Conservation (phyloP, 1,139 yeast species). For the Debaryomyces fabryi region DNA sequence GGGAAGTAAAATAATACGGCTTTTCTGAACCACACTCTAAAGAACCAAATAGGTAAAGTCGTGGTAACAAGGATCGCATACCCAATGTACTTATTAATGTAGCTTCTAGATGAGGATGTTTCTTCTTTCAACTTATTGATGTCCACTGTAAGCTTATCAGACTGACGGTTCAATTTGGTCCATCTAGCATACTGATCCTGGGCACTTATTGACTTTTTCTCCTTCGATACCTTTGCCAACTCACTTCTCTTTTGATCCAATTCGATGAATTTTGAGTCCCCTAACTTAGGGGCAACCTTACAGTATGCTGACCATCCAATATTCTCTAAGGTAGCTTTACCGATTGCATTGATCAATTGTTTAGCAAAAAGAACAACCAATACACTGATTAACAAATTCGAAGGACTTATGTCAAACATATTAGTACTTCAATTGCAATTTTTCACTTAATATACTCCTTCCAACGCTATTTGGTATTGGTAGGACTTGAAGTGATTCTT, state of each 20-base stretch:
- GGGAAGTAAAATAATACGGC: slow-evolving; percentile 65
- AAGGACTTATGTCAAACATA: slow-evolving; percentile 36
- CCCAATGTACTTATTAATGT: slow-evolving; percentile 36
- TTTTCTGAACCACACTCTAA: slow-evolving; percentile 61
- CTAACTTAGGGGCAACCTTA: slow-evolving; percentile 34
- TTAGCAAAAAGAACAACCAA: slow-evolving; percentile 36
- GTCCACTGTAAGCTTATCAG: slow-evolving; percentile 59
- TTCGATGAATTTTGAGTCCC: slow-evolving; percentile 31
- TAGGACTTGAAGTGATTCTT: background rate
- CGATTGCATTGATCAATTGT: slow-evolving; percentile 33
- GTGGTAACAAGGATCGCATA: slow-evolving; percentile 31
- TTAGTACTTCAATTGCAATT: background rate
- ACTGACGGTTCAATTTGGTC: slow-evolving; percentile 85
- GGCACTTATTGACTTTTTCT: slow-evolving; percentile 70
- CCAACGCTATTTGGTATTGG: background rate
- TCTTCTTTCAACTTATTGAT: slow-evolving; percentile 45
- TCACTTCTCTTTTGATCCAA: slow-evolving; percentile 46
- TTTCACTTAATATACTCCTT: background rate
- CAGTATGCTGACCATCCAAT: slow-evolving; percentile 46
- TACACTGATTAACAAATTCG: slow-evolving; percentile 29
- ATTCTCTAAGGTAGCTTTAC: slow-evolving; percentile 39
- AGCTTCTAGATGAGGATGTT: slow-evolving; percentile 39
- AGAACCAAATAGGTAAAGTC: slow-evolving; percentile 50
- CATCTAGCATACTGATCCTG: slow-evolving; percentile 95
- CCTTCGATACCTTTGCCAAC: slow-evolving; percentile 49